A percentile compares a stretch with the other conserved stretches of the same genome.
Evolutionary conservation across 257 asterid genomes (phyloP).

Genomic region (Gardenia jasminoides): DNA sequence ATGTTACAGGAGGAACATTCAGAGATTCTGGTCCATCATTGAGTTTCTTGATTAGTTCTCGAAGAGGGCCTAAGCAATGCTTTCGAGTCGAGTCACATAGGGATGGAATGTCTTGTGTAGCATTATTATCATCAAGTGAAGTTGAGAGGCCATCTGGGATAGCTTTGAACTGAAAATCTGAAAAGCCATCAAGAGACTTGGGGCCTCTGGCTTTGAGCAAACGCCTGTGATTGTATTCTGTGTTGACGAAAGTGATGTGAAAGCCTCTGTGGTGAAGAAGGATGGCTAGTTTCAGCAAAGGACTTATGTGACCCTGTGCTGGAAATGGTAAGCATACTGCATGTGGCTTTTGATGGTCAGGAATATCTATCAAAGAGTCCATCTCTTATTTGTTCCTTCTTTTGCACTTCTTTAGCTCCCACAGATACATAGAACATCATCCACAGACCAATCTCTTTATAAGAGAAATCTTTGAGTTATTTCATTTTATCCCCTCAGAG

Average conservation of each 20-base stretch:
- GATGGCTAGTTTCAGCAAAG: constrained; percentile 48
- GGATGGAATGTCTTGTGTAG: constrained; percentile 17
- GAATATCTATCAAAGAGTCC: too few relatives aligned
- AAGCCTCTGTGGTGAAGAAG: constrained; percentile 54
- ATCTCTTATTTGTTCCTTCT: too few relatives aligned
- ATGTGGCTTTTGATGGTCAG: constrained; percentile 16
- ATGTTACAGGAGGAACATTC: constrained; percentile 21
- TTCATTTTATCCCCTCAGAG: too few relatives aligned
- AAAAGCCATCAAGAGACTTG: constrained; percentile 10
- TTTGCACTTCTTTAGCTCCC: too few relatives aligned
- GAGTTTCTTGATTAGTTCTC: constrained; percentile 17
- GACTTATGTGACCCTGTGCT: constrained; percentile 46
- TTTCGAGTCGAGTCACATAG: constrained; percentile 8
- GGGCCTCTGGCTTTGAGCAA: constrained; percentile 28
- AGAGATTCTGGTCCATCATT: constrained; percentile 1
- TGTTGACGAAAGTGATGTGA: constrained; percentile 52
- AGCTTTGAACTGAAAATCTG: constrained; percentile 28
- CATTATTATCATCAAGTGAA: constrained; percentile 4
- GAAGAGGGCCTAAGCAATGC: constrained; percentile 23
- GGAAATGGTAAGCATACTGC: constrained; percentile 41
- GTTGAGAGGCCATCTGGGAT: constrained; percentile 39
- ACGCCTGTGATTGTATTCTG: constrained; percentile 51
- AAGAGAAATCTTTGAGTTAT: too few relatives aligned
- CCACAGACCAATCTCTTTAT: too few relatives aligned
- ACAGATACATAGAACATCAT: too few relatives aligned